phyloP scores from a whole-genome alignment of 768 basidiomycete species.

The Leccinum sublutescens region DNA sequence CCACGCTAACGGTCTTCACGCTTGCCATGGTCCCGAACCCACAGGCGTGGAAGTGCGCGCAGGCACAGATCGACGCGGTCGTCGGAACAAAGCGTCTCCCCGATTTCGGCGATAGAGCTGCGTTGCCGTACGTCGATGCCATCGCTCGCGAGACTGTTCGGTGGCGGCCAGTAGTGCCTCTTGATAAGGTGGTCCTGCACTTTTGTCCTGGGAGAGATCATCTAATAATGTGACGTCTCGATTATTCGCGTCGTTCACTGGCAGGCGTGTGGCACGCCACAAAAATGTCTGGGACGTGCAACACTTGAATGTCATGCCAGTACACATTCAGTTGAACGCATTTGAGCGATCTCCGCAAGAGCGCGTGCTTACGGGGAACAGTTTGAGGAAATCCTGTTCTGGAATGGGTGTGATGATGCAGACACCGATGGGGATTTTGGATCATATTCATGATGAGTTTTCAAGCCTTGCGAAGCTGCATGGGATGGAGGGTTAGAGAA shows the following conservation, averaged over 20 bases:
- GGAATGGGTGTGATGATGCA: background rate
- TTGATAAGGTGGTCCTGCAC: background rate
- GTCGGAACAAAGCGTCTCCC: background rate
- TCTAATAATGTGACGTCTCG: background rate
- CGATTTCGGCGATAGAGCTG: background rate
- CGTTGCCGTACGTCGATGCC: background rate
- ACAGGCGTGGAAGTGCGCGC: background rate
- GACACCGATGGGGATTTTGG: background rate
- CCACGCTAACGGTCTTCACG: background rate
- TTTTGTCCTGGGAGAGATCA: too few species aligned
- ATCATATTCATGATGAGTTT: background rate
- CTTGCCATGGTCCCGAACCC: background rate
- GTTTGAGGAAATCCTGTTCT: background rate
- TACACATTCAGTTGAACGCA: too few species aligned
- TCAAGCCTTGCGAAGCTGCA: background rate
- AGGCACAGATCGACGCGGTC: background rate
- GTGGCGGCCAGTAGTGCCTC: background rate
- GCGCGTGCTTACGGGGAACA: too few species aligned
- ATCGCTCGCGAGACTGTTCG: background rate
- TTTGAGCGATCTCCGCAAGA: too few species aligned
- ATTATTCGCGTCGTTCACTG: background rate
- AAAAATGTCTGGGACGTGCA: too few species aligned
- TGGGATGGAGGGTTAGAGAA: background rate
- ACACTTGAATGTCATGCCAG: too few species aligned
- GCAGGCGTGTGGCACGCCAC: conserved; percentile 24